phyloP scores from a whole-genome alignment of 768 basidiomycete species.

The Clitopilus hobsonii region DNA sequence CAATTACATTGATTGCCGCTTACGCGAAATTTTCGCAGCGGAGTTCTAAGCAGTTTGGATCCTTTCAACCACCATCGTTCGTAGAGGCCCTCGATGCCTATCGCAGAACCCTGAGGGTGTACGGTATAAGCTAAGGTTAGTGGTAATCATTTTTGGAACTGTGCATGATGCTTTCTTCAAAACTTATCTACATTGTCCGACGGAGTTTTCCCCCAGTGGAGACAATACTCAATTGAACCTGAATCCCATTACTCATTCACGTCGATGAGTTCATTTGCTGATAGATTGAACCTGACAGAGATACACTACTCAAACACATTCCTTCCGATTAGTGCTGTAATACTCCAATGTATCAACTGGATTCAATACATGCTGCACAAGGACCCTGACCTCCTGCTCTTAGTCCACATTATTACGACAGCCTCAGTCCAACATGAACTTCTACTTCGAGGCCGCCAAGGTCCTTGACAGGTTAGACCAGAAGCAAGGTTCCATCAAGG shows the following conservation, averaged over 20 bases:
- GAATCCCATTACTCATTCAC: neutral
- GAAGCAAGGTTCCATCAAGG: conserved; percentile 90
- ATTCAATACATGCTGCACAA: conserved; percentile 14
- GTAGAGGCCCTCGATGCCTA: neutral
- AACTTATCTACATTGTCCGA: conserved; percentile 94
- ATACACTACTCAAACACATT: neutral
- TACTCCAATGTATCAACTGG: conserved; percentile 5
- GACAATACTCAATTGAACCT: conserved; percentile 35
- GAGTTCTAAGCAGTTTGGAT: conserved; percentile 19
- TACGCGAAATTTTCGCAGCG: conserved; percentile 25
- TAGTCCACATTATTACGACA: neutral
- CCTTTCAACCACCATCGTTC: conserved; percentile 6
- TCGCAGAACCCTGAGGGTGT: neutral
- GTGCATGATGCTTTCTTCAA: conserved; percentile 46
- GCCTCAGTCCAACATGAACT: conserved; percentile 65
- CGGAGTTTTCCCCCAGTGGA: conserved; percentile 38
- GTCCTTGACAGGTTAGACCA: conserved; percentile 81
- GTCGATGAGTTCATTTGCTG: neutral
- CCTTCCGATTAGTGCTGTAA: neutral
- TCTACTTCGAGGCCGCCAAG: conserved; percentile 88
- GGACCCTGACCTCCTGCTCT: neutral
- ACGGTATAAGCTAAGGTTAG: neutral
- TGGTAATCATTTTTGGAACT: conserved; percentile 2
- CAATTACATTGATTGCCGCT: neutral
- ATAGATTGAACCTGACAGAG: neutral